Percentiles rank a stretch among this genome's conserved stretches.
Evolutionary conservation across 441 rosid genomes (phyloP).

Genomic region (Corymbia calophylla): DNA sequence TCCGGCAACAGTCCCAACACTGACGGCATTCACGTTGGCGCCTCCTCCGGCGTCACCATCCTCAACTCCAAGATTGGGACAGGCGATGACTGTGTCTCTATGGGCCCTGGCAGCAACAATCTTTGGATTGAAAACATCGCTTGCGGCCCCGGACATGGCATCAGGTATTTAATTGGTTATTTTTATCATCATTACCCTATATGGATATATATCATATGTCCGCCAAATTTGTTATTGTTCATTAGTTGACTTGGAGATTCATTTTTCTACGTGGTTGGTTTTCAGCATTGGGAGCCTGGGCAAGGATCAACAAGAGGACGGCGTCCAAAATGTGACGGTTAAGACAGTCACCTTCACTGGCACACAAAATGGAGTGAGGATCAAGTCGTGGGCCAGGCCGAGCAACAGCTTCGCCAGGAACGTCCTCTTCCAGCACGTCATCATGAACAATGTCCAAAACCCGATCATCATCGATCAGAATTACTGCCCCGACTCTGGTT

Average conservation of each 20-base stretch:
- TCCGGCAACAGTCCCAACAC: background rate
- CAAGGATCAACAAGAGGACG: constrained; percentile 27
- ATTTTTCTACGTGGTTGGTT: background rate
- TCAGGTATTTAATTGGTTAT: background rate
- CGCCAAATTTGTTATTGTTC: background rate
- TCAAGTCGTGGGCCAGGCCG: constrained; percentile 60
- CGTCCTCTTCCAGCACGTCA: constrained; percentile 40
- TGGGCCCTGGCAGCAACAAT: background rate
- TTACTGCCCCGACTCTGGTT: constrained; percentile 8
- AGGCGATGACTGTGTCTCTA: background rate
- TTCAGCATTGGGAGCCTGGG: constrained; percentile 66
- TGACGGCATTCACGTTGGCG: background rate
- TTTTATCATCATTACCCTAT: background rate
- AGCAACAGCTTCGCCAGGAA: constrained; percentile 47
- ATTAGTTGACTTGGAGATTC: background rate
- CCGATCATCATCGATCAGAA: constrained; percentile 62
- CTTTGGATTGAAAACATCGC: background rate
- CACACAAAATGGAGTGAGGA: constrained; percentile 58
- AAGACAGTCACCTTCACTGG: constrained; percentile 38
- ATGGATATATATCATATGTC: background rate
- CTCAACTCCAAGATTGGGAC: background rate
- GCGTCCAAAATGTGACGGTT: constrained; percentile 63
- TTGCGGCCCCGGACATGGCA: background rate
- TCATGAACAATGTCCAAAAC: constrained; percentile 55
- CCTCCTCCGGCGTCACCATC: background rate